phyloP scores from a whole-genome alignment of 345 rosid genomes.

The Rubroshorea leprosula region DNA sequence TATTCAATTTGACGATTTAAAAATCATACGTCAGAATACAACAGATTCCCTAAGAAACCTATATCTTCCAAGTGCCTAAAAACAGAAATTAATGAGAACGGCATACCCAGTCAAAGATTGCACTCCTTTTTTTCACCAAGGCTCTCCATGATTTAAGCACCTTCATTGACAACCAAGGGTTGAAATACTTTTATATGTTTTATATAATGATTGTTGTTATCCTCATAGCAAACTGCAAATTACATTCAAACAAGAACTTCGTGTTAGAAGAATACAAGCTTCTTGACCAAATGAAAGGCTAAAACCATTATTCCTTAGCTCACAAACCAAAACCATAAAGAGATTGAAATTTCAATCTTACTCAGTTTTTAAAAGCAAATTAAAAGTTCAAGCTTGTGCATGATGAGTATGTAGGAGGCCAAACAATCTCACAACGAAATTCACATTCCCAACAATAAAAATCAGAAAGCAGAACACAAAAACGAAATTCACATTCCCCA shows the following conservation, averaged over 20 bases:
- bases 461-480: no score
- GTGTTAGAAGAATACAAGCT: neutral
- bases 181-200: slow-evolving; percentile 18
- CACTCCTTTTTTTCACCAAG: slow-evolving; percentile 47
- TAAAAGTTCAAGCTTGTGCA: no score
- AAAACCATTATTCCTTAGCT: no score
- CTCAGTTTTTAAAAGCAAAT: no score
- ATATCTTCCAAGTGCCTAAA: slow-evolving; percentile 1
- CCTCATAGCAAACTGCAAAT: slow-evolving; percentile 39
- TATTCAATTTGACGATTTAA: neutral
- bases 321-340: neutral
- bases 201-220: no score
- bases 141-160: slow-evolving; percentile 64
- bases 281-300: no score
- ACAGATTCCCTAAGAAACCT: neutral
- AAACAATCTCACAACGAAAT: no score
- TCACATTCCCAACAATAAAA: no score
- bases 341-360: no score
- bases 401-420: no score
- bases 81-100: slow-evolving; percentile 1
- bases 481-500: no score
- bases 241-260: neutral
- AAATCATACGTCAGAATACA: neutral
- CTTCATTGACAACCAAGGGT: slow-evolving; percentile 50
- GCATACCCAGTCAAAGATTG: slow-evolving; percentile 67